Evolutionary conservation across 2,329 filamentous ascomycete genomes (phyloP).

Genomic region (Cordyceps cicadae): DNA sequence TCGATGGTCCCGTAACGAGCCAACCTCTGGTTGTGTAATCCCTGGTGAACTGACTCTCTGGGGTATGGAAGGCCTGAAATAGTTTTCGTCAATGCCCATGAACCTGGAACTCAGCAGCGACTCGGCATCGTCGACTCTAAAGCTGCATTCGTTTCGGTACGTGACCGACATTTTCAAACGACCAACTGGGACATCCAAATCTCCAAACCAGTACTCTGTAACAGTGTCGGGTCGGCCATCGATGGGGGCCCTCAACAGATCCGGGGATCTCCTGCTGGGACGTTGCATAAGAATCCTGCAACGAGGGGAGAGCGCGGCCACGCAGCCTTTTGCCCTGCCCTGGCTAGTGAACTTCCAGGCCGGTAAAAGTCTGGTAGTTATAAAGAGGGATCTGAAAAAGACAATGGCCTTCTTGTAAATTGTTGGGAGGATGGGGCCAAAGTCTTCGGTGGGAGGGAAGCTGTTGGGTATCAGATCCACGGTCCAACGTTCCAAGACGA

Average conservation of each 20-base stretch:
- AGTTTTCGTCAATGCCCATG: constrained; percentile 81
- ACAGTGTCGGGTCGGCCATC: constrained; percentile 37
- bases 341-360: constrained; percentile 76
- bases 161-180: constrained; percentile 72
- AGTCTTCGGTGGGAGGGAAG: constrained; percentile 48
- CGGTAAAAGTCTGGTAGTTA: constrained; percentile 73
- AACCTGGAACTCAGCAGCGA: constrained; percentile 86
- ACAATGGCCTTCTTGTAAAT: constrained; percentile 97
- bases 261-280: constrained; percentile 45
- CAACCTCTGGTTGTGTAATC: constrained; percentile 45
- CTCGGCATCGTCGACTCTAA: constrained; percentile 86
- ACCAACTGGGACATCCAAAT: constrained; percentile 79
- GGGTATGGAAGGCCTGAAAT: constrained; percentile 71
- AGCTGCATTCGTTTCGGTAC: constrained; percentile 83
- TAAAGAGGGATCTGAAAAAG: constrained; percentile 81
- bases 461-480: constrained; percentile 59
- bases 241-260: constrained; percentile 49
- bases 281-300: constrained; percentile 69
- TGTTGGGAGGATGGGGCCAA: constrained; percentile 62
- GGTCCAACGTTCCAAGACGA: constrained; percentile 86
- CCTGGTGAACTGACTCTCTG: constrained; percentile 37
- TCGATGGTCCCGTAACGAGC: constrained; percentile 66
- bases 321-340: constrained; percentile 62
- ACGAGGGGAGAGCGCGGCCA: constrained; percentile 60
- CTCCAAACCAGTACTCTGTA: constrained; percentile 71